Evolutionary conservation across 2,329 filamentous ascomycete genomes (phyloP).

Genomic region (Alternaria sp.): DNA sequence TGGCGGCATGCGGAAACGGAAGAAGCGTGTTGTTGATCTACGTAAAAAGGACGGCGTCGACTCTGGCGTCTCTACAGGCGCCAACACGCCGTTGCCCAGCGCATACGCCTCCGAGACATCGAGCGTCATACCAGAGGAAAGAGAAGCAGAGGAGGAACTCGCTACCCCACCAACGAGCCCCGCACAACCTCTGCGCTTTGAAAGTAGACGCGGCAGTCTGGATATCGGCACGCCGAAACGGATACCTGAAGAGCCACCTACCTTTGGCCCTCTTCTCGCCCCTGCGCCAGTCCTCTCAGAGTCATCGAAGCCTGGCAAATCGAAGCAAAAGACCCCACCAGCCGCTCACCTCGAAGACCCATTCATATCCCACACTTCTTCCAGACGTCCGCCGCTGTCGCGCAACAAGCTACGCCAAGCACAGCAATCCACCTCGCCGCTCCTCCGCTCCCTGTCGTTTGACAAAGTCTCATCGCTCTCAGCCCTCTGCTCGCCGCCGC

Average conservation of each 20-base stretch:
- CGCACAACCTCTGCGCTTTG: constrained; percentile 26
- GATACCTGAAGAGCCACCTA: constrained; percentile 19
- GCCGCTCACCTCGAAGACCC: constrained; percentile 13
- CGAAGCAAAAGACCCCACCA: constrained; percentile 19
- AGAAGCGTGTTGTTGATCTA: constrained; percentile 82
- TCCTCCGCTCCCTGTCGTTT: constrained; percentile 45
- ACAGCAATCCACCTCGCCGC: constrained; percentile 43
- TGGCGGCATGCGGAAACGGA: constrained; percentile 74
- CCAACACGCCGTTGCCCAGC: constrained; percentile 57
- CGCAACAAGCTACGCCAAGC: constrained; percentile 38
- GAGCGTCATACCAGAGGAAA: constrained; percentile 44
- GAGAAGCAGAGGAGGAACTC: constrained; percentile 39
- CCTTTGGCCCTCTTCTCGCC: constrained; percentile 31
- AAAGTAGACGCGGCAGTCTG: constrained; percentile 31
- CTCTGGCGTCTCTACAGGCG: constrained; percentile 59
- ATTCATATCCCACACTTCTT: constrained; percentile 17
- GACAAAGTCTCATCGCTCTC: constrained; percentile 38
- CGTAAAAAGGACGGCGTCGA: constrained; percentile 63
- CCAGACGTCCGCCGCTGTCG: constrained; percentile 37
- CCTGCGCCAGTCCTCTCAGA: constrained; percentile 36
- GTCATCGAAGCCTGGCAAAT: constrained; percentile 29
- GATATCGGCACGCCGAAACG: constrained; percentile 35
- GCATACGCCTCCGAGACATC: constrained; percentile 65
- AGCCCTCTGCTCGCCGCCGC: constrained; percentile 33
- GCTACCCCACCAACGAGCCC: constrained; percentile 43